Evolutionary conservation across 768 basidiomycete genomes (phyloP), one percentile per base, ranked within the genome.

Genomic region (Pleurotus tuber-regium): DNA sequence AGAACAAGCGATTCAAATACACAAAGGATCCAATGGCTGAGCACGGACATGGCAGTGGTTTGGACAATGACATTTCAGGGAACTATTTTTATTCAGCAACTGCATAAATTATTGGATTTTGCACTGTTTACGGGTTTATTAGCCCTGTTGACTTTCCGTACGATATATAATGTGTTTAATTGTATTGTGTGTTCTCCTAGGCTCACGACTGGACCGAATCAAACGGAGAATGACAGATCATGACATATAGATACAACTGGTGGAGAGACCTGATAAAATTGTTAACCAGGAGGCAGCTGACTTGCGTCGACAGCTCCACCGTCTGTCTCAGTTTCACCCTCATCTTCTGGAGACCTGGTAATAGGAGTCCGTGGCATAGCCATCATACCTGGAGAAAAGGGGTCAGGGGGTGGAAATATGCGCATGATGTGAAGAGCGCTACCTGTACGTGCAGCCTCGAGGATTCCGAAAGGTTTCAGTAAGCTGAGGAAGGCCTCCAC

Each of bases 321-420:
- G 19, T 71, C 68, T 2, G 64, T 66, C 4, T 61, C 53, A 5
- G 59, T 63, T n/a, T 19, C 16, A 10, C 76, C 74, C 11, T 83
- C 86, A 9, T 83, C 83, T 4, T 84, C 83, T 1, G 69, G 11
- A 28, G 61, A 68, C 49, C 76, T 71, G 14, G 80, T 65, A 61
- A 98, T 89, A 2, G 96, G 96, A 3, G 97, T 97, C 54, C 97
- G 83, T 3, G 97, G 97, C 90, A 98, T 97, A 4, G 91, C 95
- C 96, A 99, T 99, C 35, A 91, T 71, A 63, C 95, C 95, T 96
- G 55, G 6, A 25, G 40, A 18, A 24, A 2, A 24, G 4, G 40
- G 14, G 18, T 19, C 6, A 42, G 16, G 18, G 14, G 14, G 14
- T 7, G 30, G 14, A 31, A 7, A 31, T 5, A 25, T 24, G 23